Percentiles rank a stretch among this genome's conserved stretches.
Evolutionary conservation across 306 rosid genomes (phyloP).

Genomic region (Begonia fuchsioides): DNA sequence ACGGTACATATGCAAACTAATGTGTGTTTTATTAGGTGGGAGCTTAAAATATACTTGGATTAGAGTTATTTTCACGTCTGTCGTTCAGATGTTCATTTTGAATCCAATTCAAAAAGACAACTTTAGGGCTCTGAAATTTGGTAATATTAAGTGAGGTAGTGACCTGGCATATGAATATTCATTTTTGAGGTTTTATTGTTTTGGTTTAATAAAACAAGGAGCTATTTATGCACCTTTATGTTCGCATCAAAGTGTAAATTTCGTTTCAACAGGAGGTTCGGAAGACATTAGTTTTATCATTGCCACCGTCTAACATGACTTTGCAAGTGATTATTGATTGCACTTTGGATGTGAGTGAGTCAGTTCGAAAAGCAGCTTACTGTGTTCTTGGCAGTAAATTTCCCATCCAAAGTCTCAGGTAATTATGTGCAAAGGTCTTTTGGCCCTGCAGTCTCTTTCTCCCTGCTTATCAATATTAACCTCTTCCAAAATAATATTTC

Average conservation of each 20-base stretch:
- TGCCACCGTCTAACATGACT: constrained; percentile 76
- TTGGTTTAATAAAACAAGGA: too few relatives aligned
- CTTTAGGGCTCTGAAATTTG: too few relatives aligned
- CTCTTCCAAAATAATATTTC: too few relatives aligned
- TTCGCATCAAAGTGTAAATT: not conserved
- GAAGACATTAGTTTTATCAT: constrained; percentile 68
- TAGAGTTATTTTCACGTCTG: too few relatives aligned
- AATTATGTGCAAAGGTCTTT: constrained; percentile 8
- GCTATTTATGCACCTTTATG: too few relatives aligned
- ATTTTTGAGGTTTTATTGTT: too few relatives aligned
- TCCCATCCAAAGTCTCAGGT: constrained; percentile 98
- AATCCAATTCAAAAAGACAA: too few relatives aligned
- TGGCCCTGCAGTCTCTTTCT: too few relatives aligned
- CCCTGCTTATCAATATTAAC: too few relatives aligned
- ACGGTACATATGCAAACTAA: constrained; percentile 37
- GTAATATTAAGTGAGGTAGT: too few relatives aligned
- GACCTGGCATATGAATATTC: too few relatives aligned
- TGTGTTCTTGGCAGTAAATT: constrained; percentile 76
- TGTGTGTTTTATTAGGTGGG: not conserved
- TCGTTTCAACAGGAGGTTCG: constrained; percentile 64
- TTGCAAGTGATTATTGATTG: constrained; percentile 71
- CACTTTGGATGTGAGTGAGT: constrained; percentile 81
- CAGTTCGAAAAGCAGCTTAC: constrained; percentile 82
- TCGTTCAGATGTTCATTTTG: too few relatives aligned
- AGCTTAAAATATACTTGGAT: not conserved